Evolutionary conservation across 768 basidiomycete species (phyloP), one percentile per base, ranked within the genome.

Genomic region (Cyclocybe aegerita): DNA sequence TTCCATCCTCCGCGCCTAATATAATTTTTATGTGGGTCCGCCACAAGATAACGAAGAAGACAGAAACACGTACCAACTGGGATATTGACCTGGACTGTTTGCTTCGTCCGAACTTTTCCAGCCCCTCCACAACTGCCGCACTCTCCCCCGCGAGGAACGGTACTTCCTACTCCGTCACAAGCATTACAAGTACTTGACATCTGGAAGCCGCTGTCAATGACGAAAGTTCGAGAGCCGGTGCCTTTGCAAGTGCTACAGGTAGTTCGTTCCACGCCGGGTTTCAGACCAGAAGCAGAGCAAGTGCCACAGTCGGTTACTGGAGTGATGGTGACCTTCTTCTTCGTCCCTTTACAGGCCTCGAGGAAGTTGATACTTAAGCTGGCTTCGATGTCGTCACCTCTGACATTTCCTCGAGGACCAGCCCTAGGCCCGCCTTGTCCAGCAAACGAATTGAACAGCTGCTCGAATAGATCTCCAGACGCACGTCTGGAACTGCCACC

Each of bases 191-290:
- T 93, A 54, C 85, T 90, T 16, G 93, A 86, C 93, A 99, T 95
- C 65, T 93, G 90, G 82, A 99, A 98, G 12, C 97, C 97, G 65
- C 80, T 87, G 63, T 92, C 86, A 62, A 99, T 81, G 46, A 92
- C 85, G 67, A 90, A 98, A 12, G 93, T 91, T 66, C 86, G 82
- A 33, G 87, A 83, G 39, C 97, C 97, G 16, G 89, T 79, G 49
- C 97, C 97, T 50, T 84, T 78, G 70, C 97, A 99, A 33, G 85
- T 70, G 44, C 72, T 62, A 70, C 97, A 99, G 29, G 83, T 81
- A 43, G 81, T 77, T 59, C 89, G 79, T 70, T 94, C 89, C 33
- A 89, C 83, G 31, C 96, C 96, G 15, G 82, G 70, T 70, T 90
- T 97, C 64, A 99, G 69, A 7, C 97, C 97, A 59, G 78, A 82